Conservation (phyloP, 108 stramenopile species). For the Mayamaea pseudoterrestris region DNA sequence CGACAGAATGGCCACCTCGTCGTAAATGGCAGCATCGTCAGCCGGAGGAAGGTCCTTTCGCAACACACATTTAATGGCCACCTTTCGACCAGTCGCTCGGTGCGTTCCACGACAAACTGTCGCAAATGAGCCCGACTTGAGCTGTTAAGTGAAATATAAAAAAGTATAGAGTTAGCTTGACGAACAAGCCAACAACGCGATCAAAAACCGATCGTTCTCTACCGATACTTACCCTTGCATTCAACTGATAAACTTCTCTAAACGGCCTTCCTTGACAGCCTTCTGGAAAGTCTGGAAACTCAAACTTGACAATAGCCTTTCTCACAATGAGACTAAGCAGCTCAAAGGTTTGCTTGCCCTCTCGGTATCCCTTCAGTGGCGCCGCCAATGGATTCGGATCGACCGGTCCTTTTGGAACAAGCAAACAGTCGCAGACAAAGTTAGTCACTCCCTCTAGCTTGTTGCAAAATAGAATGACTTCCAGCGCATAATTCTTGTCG, state of each 20-base stretch:
- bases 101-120: slow-evolving; percentile 81
- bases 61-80: slow-evolving; percentile 76
- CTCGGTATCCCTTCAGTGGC: slow-evolving; percentile 14
- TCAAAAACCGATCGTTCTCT: background rate
- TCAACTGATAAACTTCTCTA: slow-evolving; percentile 81
- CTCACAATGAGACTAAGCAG: slow-evolving; percentile 31
- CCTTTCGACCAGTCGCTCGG: slow-evolving; percentile 72
- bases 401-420: slow-evolving; percentile 18
- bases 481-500: slow-evolving; percentile 18
- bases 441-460: slow-evolving; percentile 8
- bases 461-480: slow-evolving; percentile 19
- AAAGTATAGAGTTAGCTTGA: background rate
- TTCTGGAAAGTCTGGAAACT: slow-evolving; percentile 77
- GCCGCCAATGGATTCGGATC: slow-evolving; percentile 17
- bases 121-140: slow-evolving; percentile 83
- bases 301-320: slow-evolving; percentile 59
- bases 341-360: slow-evolving; percentile 41
- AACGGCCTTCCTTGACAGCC: slow-evolving; percentile 70
- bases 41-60: slow-evolving; percentile 64
- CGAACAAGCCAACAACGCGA: background rate
- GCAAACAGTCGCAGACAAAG: slow-evolving; percentile 28
- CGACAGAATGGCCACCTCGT: slow-evolving; percentile 84
- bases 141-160: slow-evolving; percentile 19
- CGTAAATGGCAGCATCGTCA: slow-evolving; percentile 73
- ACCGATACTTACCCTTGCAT: slow-evolving; percentile 62